These are phyloP conservation scores for Rhododendron williamsianum DNA, from an alignment of 148 eudicot species.

Conservation along the genomic window DNA sequence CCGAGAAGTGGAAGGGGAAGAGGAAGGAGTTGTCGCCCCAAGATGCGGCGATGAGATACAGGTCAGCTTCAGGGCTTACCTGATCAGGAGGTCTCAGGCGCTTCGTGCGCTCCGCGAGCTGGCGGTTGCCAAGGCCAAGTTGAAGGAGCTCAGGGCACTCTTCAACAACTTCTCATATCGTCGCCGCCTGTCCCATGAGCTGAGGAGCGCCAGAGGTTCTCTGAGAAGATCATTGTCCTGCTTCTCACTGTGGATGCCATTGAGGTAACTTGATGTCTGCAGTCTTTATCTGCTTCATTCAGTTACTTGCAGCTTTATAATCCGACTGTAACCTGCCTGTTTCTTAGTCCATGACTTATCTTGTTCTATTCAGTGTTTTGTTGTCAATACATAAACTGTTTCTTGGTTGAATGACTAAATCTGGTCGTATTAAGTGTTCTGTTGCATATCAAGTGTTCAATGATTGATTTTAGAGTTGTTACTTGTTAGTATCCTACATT, in stretches of 20 bases:
- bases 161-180: conserved; percentile 88
- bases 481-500: background rate
- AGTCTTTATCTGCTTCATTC: background rate
- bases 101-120: conserved; percentile 87
- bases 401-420: background rate
- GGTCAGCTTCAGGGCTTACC: conserved; percentile 64
- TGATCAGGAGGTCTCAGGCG: conserved; percentile 70
- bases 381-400: background rate
- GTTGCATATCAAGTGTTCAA: background rate
- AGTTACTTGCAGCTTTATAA: background rate
- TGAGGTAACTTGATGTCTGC: conserved; percentile 43
- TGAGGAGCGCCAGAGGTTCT: conserved; percentile 81
- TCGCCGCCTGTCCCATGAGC: conserved; percentile 66
- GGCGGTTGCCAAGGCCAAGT: conserved; percentile 77
- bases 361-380: background rate
- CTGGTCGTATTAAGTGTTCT: background rate
- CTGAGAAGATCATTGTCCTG: conserved; percentile 81
- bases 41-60: conserved; percentile 85
- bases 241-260: conserved; percentile 92
- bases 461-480: background rate
- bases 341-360: background rate
- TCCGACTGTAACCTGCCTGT: background rate
- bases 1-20: conserved; percentile 49
- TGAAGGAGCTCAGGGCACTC: conserved; percentile 77
- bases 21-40: conserved; percentile 69